These are phyloP conservation scores for Hapsidospora chrysogenum DNA, from an alignment of 495 filamentous ascomycete species.

Conservation along the genomic window DNA sequence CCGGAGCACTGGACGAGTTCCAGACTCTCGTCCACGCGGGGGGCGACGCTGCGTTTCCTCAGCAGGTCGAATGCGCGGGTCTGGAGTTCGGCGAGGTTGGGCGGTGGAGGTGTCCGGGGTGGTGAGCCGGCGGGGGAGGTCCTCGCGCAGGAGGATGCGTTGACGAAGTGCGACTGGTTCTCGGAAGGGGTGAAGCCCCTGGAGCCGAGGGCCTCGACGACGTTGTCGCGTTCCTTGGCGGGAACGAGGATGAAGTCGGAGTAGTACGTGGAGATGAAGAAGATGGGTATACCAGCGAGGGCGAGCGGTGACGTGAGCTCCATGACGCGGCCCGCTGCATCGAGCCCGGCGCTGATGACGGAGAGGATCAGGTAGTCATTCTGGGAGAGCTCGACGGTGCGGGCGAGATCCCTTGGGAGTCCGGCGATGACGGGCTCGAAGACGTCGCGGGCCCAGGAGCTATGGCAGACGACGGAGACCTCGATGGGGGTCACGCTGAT, in stretches of 20 bases:
- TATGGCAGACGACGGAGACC: conserved; percentile 81
- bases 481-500: conserved; percentile 85
- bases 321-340: conserved; percentile 84
- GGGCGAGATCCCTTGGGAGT: conserved; percentile 25
- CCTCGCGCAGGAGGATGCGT: conserved; percentile 9
- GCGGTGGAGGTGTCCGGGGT: conserved; percentile 60
- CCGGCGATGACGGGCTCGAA: conserved; percentile 53
- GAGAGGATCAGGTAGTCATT: conserved; percentile 81
- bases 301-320: conserved; percentile 86
- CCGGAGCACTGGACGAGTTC: conserved; percentile 76
- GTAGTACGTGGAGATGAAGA: conserved; percentile 98
- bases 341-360: conserved; percentile 73
- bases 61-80: conserved; percentile 63
- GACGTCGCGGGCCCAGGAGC: conserved; percentile 48
- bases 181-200: conserved; percentile 65
- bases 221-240: conserved; percentile 46
- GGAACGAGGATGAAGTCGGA: conserved; percentile 94
- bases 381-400: conserved; percentile 51
- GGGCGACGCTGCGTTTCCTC: conserved; percentile 54
- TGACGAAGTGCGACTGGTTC: conserved; percentile 55
- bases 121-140: conserved; percentile 7
- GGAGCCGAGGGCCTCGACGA: conserved; percentile 59
- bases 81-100: conserved; percentile 63
- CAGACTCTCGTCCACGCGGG: conserved; percentile 48
- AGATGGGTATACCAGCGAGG: conserved; percentile 84